phyloP scores from a whole-genome alignment of 1,284 basidiomycete genomes.

The Prillingera fragicola region DNA sequence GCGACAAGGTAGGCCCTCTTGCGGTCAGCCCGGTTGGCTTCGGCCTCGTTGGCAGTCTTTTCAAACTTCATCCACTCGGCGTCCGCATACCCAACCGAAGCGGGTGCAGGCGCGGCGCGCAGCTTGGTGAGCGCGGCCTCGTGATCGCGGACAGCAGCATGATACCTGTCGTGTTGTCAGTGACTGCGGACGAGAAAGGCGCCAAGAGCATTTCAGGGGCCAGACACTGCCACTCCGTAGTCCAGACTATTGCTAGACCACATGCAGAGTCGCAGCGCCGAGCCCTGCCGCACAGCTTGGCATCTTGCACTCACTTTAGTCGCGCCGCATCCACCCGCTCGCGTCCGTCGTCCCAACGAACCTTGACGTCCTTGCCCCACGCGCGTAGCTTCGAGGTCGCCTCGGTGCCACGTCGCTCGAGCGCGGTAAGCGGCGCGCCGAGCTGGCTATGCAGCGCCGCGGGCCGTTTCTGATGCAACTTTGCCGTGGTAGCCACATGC shows the following conservation, averaged over 20 bases:
- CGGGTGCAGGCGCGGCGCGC: conserved; percentile 1
- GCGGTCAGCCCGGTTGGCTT: conserved; percentile 10
- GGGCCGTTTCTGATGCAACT: conserved; percentile 15
- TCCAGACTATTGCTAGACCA: too few relatives aligned
- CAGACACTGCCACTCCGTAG: too few relatives aligned
- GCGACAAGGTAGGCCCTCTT: conserved; percentile 20
- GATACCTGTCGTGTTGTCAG: too few relatives aligned
- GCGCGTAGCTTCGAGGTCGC: conserved; percentile 5
- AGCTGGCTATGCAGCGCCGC: conserved; percentile 13
- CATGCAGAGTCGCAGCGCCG: too few relatives aligned
- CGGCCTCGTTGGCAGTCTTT: conserved; percentile 10
- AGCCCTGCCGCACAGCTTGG: too few relatives aligned
- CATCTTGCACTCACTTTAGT: too few relatives aligned
- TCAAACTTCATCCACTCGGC: conserved; percentile 17
- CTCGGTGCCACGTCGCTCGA: conserved; percentile 16
- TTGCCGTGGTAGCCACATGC: conserved; percentile 10
- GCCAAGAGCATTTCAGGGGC: too few relatives aligned
- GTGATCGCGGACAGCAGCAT: conserved; percentile 12
- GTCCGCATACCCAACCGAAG: not conserved
- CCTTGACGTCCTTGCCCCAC: conserved; percentile 18
- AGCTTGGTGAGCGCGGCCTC: conserved; percentile 7
- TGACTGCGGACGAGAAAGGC: not conserved
- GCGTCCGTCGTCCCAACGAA: conserved; percentile 15
- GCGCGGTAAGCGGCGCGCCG: conserved; percentile 10
- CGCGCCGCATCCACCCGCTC: conserved; percentile 18